phyloP scores from a whole-genome alignment of 805 yeast species.

The Yamadazyma sp. region DNA sequence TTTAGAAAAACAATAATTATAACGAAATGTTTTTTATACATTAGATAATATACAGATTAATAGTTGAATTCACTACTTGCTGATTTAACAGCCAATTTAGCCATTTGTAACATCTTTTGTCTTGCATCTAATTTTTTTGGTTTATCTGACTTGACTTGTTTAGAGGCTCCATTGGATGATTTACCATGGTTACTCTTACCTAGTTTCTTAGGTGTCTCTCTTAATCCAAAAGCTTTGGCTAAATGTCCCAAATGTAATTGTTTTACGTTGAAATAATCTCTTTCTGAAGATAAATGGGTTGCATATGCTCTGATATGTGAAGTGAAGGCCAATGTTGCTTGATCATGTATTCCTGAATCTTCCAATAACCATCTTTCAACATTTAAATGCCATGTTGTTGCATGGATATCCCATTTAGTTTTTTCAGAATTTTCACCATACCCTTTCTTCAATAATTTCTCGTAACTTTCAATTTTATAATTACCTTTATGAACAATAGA shows the following conservation, averaged over 20 bases:
- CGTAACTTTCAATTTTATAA: conserved; percentile 33
- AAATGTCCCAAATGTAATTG: conserved; percentile 89
- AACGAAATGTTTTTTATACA: too few species aligned
- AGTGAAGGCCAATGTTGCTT: conserved; percentile 78
- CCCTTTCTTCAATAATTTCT: conserved; percentile 27
- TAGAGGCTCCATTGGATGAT: conserved; percentile 15
- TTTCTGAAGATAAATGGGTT: conserved; percentile 82
- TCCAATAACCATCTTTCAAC: conserved; percentile 86
- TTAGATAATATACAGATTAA: conserved; percentile 14
- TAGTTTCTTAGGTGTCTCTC: conserved; percentile 88
- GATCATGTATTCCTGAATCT: conserved; percentile 53
- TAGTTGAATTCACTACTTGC: conserved; percentile 72
- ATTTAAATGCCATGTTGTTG: conserved; percentile 93
- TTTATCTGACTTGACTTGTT: background rate
- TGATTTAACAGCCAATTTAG: conserved; percentile 64
- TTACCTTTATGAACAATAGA: conserved; percentile 35
- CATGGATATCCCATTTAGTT: conserved; percentile 83
- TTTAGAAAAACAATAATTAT: too few species aligned
- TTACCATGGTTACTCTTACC: conserved; percentile 42
- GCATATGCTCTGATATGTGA: conserved; percentile 95
- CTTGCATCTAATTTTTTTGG: conserved; percentile 63
- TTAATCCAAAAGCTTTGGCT: conserved; percentile 89
- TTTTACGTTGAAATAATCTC: conserved; percentile 77
- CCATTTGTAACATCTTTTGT: conserved; percentile 72
- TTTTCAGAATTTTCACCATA: conserved; percentile 37